Evolutionary conservation across 2,329 filamentous ascomycete genomes (phyloP), one percentile per base, ranked within the genome.

Genomic region (Helminthosporium solani): DNA sequence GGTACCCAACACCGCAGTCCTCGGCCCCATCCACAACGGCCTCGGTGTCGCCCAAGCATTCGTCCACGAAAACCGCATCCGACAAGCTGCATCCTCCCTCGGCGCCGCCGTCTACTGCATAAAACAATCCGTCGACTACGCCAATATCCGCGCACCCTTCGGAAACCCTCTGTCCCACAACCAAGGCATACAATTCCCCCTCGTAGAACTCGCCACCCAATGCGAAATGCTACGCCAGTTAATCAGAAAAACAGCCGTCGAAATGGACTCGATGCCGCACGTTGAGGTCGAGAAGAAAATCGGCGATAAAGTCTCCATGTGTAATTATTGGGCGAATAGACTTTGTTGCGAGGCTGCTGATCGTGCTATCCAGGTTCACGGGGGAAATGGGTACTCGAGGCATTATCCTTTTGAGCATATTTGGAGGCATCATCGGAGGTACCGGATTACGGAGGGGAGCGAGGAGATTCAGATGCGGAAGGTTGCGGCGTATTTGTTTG

Each of bases 381-480:
- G 82, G 6, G 80, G 80, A 0, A 78, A 79, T 57, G 80, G 81
- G 1, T 84, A 84, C 58, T 78, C 75, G 33, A 68, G 80, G 30
- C 78, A 82, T 49, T 75, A 76, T 50, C 80, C 80, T 1, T 85
- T 85, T 56, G 81, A 85, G 66, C 81, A 85, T 54, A 84, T 85
- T 40, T 84, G 82, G 77, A 73, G 82, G 40, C 81, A 85, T 67
- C 83, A 84, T 63, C 69, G 82, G 33, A 70, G 80, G 19, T 85
- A 85, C 57, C 68, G 82, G 28, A 85, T 85, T 51, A 85, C 82
- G 0, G 82, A 85, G 60, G 82, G 81, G 0, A 81, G 79, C 44
- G 82, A 85, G 61, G 81, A 85, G 70, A 82, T 85, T 41, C 81
- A 85, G 66, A 84, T 84, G 77, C 71, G 81, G n/a, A 84, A 83